phyloP scores from a whole-genome alignment of 148 eudicot species.

The Oxyria digyna region DNA sequence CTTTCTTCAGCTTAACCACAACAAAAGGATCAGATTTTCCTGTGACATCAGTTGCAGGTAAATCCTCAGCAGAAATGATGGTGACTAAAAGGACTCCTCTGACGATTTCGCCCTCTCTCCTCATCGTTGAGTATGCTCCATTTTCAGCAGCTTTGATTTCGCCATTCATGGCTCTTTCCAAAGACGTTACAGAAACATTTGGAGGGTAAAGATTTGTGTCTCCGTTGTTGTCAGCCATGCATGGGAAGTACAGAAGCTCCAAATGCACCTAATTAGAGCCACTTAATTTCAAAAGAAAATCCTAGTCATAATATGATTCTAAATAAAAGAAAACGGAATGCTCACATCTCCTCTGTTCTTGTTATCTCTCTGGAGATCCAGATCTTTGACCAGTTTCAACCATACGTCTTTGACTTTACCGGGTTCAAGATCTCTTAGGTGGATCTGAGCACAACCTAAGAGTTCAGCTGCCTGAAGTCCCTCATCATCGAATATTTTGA shows the following conservation, averaged over 20 bases:
- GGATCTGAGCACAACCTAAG: conserved; percentile 74
- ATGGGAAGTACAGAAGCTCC: conserved; percentile 82
- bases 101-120: conserved; percentile 53
- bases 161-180: conserved; percentile 64
- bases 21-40: conserved; percentile 96
- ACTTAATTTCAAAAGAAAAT: background rate
- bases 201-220: conserved; percentile 53
- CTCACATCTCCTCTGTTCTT: conserved; percentile 94
- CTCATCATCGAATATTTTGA: conserved; percentile 84
- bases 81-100: conserved; percentile 95
- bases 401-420: conserved; percentile 94
- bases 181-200: conserved; percentile 55
- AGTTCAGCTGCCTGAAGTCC: conserved; percentile 88
- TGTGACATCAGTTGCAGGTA: conserved; percentile 64
- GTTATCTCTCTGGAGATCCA: conserved; percentile 77
- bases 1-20: conserved; percentile 68
- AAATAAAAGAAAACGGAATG: background rate
- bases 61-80: conserved; percentile 76
- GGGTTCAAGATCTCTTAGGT: conserved; percentile 70
- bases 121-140: conserved; percentile 26
- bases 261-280: conserved; percentile 52
- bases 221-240: conserved; percentile 46
- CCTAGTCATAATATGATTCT: background rate
- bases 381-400: conserved; percentile 90
- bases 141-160: conserved; percentile 32